Conservation (phyloP, 176 grass and related monocot species). For the Musa acuminata region DNA sequence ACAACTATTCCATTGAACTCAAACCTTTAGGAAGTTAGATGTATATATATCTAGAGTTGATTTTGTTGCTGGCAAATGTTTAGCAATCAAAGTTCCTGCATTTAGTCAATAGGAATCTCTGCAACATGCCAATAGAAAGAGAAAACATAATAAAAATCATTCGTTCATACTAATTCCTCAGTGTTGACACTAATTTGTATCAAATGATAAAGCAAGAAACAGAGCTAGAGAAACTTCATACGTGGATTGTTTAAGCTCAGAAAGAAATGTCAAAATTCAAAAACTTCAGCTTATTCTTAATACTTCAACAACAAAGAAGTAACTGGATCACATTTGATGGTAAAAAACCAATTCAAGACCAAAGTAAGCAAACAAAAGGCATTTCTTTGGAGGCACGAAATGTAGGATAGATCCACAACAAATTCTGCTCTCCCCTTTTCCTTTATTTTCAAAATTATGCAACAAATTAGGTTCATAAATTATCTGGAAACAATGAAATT, state of each 20-base stretch:
- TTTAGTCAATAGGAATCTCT: not conserved
- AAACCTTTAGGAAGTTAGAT: not conserved
- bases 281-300: no score
- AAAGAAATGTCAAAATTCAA: no score
- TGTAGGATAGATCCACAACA: not conserved
- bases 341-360: no score
- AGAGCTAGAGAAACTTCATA: no score
- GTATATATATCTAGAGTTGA: not conserved
- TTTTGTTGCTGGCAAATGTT: not conserved
- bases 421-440: not conserved
- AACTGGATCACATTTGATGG: no score
- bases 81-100: not conserved
- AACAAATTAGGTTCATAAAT: not conserved
- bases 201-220: no score
- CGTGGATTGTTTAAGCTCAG: no score
- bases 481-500: no score
- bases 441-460: no score
- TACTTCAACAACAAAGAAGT: no score
- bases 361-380: no score
- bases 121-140: no score
- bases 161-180: not conserved
- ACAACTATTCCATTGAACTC: not conserved
- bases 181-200: not conserved
- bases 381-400: not conserved
- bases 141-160: not conserved